Evolutionary conservation across 805 yeast genomes (phyloP).

Genomic region (Candida xiaguanensis): DNA sequence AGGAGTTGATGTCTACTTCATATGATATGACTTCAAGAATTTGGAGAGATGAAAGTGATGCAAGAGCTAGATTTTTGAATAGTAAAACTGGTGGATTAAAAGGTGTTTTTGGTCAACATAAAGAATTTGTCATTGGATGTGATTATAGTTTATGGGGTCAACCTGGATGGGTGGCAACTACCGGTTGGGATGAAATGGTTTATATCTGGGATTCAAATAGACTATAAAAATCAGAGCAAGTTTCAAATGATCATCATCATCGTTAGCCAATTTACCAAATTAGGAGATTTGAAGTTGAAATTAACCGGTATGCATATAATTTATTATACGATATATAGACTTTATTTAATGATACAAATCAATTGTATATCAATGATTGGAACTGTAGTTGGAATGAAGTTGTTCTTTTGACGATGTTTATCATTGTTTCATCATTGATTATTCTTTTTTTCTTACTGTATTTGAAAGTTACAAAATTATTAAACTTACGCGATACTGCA

Average conservation of each 20-base stretch:
- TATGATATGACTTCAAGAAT: constrained; percentile 91
- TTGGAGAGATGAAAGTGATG: constrained; percentile 74
- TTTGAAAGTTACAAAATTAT: not conserved
- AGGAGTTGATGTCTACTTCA: constrained; percentile 67
- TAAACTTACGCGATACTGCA: not conserved
- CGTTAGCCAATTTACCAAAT: not conserved
- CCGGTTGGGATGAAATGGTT: constrained; percentile 96
- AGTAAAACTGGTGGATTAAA: constrained; percentile 46
- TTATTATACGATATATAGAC: too few species aligned
- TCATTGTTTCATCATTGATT: too few species aligned
- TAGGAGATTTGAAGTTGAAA: not conserved
- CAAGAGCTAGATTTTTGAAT: constrained; percentile 45
- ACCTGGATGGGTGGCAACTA: constrained; percentile 92
- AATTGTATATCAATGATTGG: too few species aligned
- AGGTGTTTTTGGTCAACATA: constrained; percentile 63
- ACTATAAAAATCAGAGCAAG: constrained; percentile 10
- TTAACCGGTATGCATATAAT: not conserved
- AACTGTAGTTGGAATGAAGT: too few species aligned
- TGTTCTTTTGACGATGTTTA: too few species aligned
- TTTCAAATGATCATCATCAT: not conserved
- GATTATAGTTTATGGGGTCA: constrained; percentile 97
- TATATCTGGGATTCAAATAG: constrained; percentile 78
- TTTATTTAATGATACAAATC: too few species aligned
- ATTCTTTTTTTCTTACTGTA: not conserved
- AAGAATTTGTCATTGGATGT: constrained; percentile 87